Evolutionary conservation across 257 asterid genomes (phyloP).

Genomic region (Salvia hispanica): DNA sequence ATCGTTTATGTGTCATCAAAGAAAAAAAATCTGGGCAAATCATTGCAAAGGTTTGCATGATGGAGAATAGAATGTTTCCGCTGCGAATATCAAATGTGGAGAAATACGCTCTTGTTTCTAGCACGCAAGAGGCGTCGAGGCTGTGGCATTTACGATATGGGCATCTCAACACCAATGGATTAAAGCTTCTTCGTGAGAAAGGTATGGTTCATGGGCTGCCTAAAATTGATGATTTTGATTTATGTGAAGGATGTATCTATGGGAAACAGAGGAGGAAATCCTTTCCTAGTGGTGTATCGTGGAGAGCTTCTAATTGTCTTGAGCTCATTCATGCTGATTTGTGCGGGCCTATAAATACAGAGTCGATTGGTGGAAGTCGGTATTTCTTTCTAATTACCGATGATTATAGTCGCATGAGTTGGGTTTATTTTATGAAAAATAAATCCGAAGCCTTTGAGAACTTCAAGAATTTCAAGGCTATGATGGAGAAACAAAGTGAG

Average conservation of each 20-base stretch:
- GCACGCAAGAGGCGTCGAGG: no score
- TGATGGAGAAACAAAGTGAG: slow-evolving; percentile 5
- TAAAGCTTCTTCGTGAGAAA: slow-evolving; percentile 16
- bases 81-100: neutral
- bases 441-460: slow-evolving; percentile 20
- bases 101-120: neutral
- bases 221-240: neutral
- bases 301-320: neutral
- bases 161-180: neutral
- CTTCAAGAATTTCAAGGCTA: neutral
- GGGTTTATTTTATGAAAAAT: neutral
- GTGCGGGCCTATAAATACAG: slow-evolving; percentile 7
- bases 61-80: neutral
- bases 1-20: neutral
- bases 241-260: slow-evolving; percentile 27
- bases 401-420: slow-evolving; percentile 11
- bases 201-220: slow-evolving; percentile 30
- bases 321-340: slow-evolving; percentile 11
- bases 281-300: neutral
- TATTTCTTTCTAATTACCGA: slow-evolving; percentile 13
- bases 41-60: neutral
- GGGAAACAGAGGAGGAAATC: slow-evolving; percentile 19
- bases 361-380: slow-evolving; percentile 1
- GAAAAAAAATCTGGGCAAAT: neutral
- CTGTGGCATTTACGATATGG: no score